A percentile compares a stretch with the other conserved stretches of the same genome.
Conservation (phyloP, 768 basidiomycete species). For the Suillus lakei region DNA sequence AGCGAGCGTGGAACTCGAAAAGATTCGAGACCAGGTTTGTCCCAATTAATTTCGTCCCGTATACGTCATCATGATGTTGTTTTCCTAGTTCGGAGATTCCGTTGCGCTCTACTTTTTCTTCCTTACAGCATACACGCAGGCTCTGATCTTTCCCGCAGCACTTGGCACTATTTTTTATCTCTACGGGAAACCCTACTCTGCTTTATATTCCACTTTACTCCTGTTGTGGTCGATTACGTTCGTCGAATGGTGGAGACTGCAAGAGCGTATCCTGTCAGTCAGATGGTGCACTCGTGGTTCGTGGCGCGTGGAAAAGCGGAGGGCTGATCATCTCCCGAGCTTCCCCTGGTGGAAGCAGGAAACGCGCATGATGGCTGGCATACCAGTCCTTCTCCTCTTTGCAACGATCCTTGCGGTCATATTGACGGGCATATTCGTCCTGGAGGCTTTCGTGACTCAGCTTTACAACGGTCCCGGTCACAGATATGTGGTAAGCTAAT, state of each 20-base stretch:
- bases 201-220: conserved; percentile 74
- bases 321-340: conserved; percentile 59
- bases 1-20: conserved; percentile 65
- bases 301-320: conserved; percentile 74
- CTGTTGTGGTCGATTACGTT: conserved; percentile 86
- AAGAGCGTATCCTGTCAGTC: conserved; percentile 82
- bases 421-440: conserved; percentile 80
- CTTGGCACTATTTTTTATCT: conserved; percentile 74
- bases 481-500: conserved; percentile 69
- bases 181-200: conserved; percentile 74
- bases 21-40: conserved; percentile 73
- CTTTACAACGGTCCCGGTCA: conserved; percentile 90
- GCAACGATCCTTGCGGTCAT: conserved; percentile 69
- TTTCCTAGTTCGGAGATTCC: conserved; percentile 71
- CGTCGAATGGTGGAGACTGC: conserved; percentile 91
- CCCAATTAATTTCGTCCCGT: background rate
- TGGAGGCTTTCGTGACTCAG: conserved; percentile 89
- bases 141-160: conserved; percentile 74
- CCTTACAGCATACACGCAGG: conserved; percentile 81
- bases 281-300: conserved; percentile 82
- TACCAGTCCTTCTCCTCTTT: conserved; percentile 78
- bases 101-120: conserved; percentile 91
- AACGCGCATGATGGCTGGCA: conserved; percentile 63
- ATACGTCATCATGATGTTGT: background rate
- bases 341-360: conserved; percentile 80